Conservation (phyloP, 805 yeast species). For the Ogataea neopini region DNA sequence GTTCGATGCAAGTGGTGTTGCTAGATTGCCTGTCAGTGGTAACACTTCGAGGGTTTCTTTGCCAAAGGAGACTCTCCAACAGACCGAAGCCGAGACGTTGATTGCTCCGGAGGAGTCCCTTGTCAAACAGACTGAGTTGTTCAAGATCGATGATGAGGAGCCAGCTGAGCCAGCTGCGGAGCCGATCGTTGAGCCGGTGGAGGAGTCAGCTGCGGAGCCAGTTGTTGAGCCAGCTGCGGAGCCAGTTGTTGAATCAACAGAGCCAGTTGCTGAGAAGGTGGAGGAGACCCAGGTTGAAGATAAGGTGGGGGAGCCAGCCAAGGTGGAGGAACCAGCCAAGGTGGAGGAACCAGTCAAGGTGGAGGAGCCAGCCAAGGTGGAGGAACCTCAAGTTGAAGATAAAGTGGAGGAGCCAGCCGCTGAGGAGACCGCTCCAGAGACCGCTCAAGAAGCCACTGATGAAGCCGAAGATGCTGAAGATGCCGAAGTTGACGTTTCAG, state of each 20-base stretch:
- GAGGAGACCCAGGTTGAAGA: too few species aligned
- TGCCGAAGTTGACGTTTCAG: neutral
- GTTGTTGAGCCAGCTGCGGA: too few species aligned
- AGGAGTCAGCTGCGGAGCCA: neutral
- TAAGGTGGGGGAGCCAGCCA: constrained; percentile 7
- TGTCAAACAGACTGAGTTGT: constrained; percentile 4
- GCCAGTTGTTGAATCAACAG: too few species aligned
- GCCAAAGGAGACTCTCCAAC: constrained; percentile 33
- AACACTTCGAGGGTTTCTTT: constrained; percentile 25
- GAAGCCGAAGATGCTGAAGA: constrained; percentile 7
- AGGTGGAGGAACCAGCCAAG: constrained; percentile 4
- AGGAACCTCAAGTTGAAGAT: constrained; percentile 2
- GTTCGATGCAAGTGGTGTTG: constrained; percentile 8
- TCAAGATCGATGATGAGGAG: constrained; percentile 9
- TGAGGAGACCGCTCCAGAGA: constrained; percentile 1
- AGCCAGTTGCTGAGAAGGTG: too few species aligned
- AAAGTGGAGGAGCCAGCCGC: constrained; percentile 1
- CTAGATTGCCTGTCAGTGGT: constrained; percentile 21
- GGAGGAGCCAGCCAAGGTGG: neutral
- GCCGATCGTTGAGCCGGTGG: neutral
- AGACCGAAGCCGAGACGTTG: constrained; percentile 5
- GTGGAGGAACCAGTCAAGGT: constrained; percentile 9
- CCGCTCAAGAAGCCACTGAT: constrained; percentile 11
- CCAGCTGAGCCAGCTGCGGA: neutral
- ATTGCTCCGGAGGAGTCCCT: constrained; percentile 8